Evolutionary conservation across 2,329 filamentous ascomycete species (phyloP).

Genomic region (Remersonia thermophila): DNA sequence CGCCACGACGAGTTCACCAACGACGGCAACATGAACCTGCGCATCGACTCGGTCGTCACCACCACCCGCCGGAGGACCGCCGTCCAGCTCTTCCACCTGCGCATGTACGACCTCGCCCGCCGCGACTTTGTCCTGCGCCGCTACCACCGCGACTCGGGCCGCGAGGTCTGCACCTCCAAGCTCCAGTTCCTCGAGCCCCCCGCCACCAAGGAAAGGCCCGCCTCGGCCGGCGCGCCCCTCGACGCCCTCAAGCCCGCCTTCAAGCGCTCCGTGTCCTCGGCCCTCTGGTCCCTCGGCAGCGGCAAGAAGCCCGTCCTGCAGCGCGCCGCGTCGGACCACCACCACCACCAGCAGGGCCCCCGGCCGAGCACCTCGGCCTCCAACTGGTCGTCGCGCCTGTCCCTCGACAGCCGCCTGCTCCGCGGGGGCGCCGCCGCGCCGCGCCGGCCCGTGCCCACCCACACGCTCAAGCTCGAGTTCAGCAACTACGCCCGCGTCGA

Average conservation of each 20-base stretch:
- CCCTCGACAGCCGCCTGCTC: slow-evolving; percentile 19
- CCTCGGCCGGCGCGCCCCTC: slow-evolving; percentile 17
- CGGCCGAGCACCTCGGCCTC: slow-evolving; percentile 27
- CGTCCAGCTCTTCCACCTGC: slow-evolving; percentile 74
- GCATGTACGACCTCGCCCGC: slow-evolving; percentile 81
- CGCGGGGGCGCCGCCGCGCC: slow-evolving; percentile 13
- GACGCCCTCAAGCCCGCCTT: slow-evolving; percentile 30
- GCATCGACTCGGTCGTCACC: slow-evolving; percentile 63
- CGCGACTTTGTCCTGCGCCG: slow-evolving; percentile 83
- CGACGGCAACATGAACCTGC: slow-evolving; percentile 94
- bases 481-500: slow-evolving; percentile 94
- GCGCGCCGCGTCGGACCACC: slow-evolving; percentile 25
- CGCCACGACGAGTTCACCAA: slow-evolving; percentile 80
- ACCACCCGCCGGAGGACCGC: slow-evolving; percentile 54
- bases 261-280: slow-evolving; percentile 36
- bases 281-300: slow-evolving; percentile 35
- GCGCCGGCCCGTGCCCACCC: slow-evolving; percentile 44
- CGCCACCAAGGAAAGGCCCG: slow-evolving; percentile 35
- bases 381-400: slow-evolving; percentile 16
- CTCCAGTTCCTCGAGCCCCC: slow-evolving; percentile 51
- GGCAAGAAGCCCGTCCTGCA: slow-evolving; percentile 24
- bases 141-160: slow-evolving; percentile 84
- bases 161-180: slow-evolving; percentile 80
- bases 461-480: slow-evolving; percentile 83
- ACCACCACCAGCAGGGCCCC: slow-evolving; percentile 21